phyloP scores from a whole-genome alignment of 768 basidiomycete genomes.

The Boletus sp. region DNA sequence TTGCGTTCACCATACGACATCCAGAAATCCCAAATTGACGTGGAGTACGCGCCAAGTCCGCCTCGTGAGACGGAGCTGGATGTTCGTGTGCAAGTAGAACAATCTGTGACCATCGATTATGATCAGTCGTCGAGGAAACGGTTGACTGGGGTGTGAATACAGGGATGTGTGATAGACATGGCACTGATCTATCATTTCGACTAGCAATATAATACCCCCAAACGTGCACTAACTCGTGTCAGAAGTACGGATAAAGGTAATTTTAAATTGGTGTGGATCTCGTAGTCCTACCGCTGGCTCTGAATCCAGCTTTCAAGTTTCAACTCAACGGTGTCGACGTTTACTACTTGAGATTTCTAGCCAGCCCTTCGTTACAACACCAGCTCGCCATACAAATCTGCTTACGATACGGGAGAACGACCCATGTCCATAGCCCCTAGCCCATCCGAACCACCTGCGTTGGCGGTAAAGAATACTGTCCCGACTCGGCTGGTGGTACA shows the following conservation, averaged over 20 bases:
- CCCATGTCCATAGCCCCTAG: conserved; percentile 12
- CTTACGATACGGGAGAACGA: neutral
- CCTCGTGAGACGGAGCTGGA: conserved; percentile 28
- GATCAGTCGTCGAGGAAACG: conserved; percentile 19
- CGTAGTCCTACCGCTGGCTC: neutral
- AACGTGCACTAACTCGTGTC: neutral
- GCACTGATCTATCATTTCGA: neutral
- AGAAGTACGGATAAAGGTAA: conserved; percentile 3
- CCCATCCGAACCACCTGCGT: neutral
- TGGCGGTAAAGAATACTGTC: neutral
- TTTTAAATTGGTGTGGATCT: conserved; percentile 4
- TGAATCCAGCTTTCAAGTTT: neutral
- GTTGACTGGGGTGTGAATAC: conserved; percentile 4
- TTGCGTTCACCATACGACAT: conserved; percentile 24
- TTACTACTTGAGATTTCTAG: neutral
- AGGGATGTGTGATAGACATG: conserved; percentile 5
- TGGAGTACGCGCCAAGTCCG: conserved; percentile 18
- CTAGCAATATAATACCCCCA: conserved; percentile 5
- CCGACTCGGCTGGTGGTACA: neutral
- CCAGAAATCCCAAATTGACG: conserved; percentile 24
- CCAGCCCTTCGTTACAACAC: neutral
- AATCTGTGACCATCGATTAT: conserved; percentile 27
- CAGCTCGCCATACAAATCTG: neutral
- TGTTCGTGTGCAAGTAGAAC: conserved; percentile 31
- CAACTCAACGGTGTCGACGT: neutral